A percentile compares a stretch with the other conserved stretches of the same genome.
These are phyloP conservation scores for Trichoderma orchidacearum DNA, from an alignment of 495 filamentous ascomycete species.

Conservation along the genomic window DNA sequence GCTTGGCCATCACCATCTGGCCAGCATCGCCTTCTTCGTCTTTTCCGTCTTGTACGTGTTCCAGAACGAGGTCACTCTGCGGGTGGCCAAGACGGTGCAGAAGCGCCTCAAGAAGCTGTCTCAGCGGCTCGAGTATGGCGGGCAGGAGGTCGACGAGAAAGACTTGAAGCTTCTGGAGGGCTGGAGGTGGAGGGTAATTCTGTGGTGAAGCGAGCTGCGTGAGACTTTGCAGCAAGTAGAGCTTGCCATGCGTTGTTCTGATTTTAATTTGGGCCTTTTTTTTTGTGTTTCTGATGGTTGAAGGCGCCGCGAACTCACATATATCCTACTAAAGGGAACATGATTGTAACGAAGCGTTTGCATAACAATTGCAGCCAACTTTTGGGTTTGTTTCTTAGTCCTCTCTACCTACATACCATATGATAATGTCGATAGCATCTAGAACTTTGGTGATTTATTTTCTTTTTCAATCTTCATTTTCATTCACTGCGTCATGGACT, in stretches of 20 bases:
- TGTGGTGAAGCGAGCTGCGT: slow-evolving; percentile 16
- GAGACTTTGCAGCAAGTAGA: neutral
- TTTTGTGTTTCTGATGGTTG: too few relatives aligned
- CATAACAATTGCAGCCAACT: neutral
- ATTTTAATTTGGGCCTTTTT: neutral
- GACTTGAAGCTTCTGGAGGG: slow-evolving; percentile 26
- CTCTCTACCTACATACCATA: neutral
- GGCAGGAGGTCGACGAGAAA: slow-evolving; percentile 21
- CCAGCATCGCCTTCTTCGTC: slow-evolving; percentile 30
- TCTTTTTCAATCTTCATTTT: too few relatives aligned
- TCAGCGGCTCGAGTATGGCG: slow-evolving; percentile 24
- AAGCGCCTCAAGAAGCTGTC: slow-evolving; percentile 25
- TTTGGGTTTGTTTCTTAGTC: neutral
- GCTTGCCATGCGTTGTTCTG: neutral
- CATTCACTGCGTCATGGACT: neutral
- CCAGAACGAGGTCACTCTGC: slow-evolving; percentile 30
- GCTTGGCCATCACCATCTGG: slow-evolving; percentile 19
- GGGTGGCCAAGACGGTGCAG: slow-evolving; percentile 23
- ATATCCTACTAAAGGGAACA: slow-evolving; percentile 1
- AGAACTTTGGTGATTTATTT: neutral
- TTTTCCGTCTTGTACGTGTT: slow-evolving; percentile 33
- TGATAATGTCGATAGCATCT: neutral
- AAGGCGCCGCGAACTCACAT: too few relatives aligned
- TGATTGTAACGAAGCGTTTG: neutral
- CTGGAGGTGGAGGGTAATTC: slow-evolving; percentile 31